Evolutionary conservation across 306 rosid species (phyloP).

Genomic region (Oemleria cerasiformis): DNA sequence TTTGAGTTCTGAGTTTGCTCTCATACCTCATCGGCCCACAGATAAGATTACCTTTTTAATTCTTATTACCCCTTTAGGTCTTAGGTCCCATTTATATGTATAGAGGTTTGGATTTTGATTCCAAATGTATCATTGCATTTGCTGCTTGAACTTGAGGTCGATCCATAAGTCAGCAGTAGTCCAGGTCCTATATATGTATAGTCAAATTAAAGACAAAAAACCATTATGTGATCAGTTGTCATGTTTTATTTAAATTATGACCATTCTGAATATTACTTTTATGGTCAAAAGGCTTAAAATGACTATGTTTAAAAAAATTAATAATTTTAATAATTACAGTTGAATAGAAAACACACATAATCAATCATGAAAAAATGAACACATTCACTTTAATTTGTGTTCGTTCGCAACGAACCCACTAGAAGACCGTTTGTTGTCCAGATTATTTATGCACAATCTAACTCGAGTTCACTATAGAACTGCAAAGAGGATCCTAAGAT

Average conservation of each 20-base stretch:
- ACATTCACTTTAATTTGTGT: too few species aligned
- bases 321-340: too few species aligned
- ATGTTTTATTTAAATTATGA: too few species aligned
- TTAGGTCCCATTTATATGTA: slow-evolving; percentile 19
- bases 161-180: background rate
- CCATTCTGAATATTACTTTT: too few species aligned
- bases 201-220: too few species aligned
- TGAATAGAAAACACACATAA: too few species aligned
- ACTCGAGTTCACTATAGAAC: background rate
- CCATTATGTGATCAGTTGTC: too few species aligned
- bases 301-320: too few species aligned
- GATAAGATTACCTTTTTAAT: slow-evolving; percentile 11
- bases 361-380: too few species aligned
- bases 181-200: background rate
- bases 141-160: background rate
- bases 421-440: background rate
- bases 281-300: too few species aligned
- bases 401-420: too few species aligned
- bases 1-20: slow-evolving; percentile 1
- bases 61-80: background rate
- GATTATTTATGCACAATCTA: background rate
- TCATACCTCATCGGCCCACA: background rate
- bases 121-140: background rate
- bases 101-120: background rate
- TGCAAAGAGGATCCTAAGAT: too few species aligned